phyloP scores from a whole-genome alignment of 1,284 basidiomycete species.

The Ustilago tritici region DNA sequence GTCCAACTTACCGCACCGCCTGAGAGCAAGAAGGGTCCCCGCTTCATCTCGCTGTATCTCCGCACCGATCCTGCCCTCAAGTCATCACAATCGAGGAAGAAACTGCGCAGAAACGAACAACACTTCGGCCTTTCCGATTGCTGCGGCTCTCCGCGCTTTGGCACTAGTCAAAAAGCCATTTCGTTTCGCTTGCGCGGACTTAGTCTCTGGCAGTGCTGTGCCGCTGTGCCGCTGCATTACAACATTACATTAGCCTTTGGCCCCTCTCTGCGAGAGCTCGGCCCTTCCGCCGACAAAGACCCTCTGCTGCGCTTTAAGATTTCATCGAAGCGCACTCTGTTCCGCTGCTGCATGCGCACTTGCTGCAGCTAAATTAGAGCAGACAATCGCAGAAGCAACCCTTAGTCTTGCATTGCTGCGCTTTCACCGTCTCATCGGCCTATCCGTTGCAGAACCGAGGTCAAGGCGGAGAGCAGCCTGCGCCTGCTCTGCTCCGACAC shows the following conservation, averaged over 20 bases:
- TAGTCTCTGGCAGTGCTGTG: neutral
- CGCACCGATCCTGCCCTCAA: neutral
- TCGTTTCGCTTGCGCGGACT: conserved; percentile 19
- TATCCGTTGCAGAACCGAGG: neutral
- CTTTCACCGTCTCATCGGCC: conserved; percentile 1
- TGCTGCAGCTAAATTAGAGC: neutral
- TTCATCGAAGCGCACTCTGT: conserved; percentile 1
- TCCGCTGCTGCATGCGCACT: conserved; percentile 3
- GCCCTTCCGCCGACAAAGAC: conserved; percentile 8
- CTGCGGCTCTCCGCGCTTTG: neutral
- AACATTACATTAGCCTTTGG: neutral
- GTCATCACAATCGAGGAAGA: neutral
- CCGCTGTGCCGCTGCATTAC: conserved; percentile 8
- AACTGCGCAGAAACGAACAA: neutral
- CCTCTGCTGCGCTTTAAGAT: neutral
- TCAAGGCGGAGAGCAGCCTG: neutral
- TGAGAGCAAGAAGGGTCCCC: neutral
- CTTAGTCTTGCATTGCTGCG: neutral
- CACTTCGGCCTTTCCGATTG: conserved; percentile 13
- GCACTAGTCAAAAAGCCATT: neutral
- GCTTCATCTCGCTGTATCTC: conserved; percentile 2
- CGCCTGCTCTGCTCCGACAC: neutral
- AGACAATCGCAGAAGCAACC: neutral
- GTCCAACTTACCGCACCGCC: too few species aligned
- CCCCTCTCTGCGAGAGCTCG: conserved; percentile 8